Percentiles rank a stretch among this genome's conserved stretches.
Evolutionary conservation across 352 stramenopile genomes (phyloP).

Genomic region (Globisporangium irregulare): DNA sequence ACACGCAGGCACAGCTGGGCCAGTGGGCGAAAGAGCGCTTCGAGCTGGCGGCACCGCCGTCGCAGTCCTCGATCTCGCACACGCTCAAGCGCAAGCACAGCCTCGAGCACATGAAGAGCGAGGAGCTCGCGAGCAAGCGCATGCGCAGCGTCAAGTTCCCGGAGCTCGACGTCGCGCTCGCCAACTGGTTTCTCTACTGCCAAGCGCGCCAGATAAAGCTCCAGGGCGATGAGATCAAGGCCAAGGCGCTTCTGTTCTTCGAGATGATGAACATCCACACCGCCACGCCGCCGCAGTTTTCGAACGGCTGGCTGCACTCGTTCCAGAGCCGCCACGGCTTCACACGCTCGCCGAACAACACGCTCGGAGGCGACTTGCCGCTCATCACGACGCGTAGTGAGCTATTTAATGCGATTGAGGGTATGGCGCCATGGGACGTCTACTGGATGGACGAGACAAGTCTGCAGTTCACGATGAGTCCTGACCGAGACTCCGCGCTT

Average conservation of each 20-base stretch:
- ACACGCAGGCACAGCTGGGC: slow-evolving; percentile 68
- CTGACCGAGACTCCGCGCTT: slow-evolving; percentile 24
- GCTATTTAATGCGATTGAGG: slow-evolving; percentile 42
- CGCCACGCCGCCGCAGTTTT: slow-evolving; percentile 65
- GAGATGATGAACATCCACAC: slow-evolving; percentile 52
- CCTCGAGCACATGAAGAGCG: slow-evolving; percentile 72
- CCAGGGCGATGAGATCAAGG: slow-evolving; percentile 71
- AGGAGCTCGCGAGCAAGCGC: slow-evolving; percentile 75
- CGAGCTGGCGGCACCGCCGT: slow-evolving; percentile 51
- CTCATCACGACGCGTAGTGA: slow-evolving; percentile 47
- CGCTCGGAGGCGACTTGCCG: slow-evolving; percentile 25
- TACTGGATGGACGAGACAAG: slow-evolving; percentile 79
- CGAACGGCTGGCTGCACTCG: slow-evolving; percentile 85
- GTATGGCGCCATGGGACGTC: slow-evolving; percentile 50
- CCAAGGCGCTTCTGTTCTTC: slow-evolving; percentile 68
- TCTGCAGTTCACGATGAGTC: slow-evolving; percentile 45
- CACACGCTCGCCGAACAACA: slow-evolving; percentile 29
- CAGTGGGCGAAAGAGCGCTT: slow-evolving; percentile 76
- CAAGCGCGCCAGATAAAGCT: slow-evolving; percentile 54
- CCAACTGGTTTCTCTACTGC: slow-evolving; percentile 79
- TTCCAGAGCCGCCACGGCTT: slow-evolving; percentile 79
- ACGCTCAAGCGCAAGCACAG: slow-evolving; percentile 72
- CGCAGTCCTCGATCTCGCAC: slow-evolving; percentile 80
- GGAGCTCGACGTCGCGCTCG: slow-evolving; percentile 72
- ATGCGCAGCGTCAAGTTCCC: slow-evolving; percentile 75